Evolutionary conservation across 176 grass and related monocot species (phyloP).

Genomic region (Raddia distichophylla): DNA sequence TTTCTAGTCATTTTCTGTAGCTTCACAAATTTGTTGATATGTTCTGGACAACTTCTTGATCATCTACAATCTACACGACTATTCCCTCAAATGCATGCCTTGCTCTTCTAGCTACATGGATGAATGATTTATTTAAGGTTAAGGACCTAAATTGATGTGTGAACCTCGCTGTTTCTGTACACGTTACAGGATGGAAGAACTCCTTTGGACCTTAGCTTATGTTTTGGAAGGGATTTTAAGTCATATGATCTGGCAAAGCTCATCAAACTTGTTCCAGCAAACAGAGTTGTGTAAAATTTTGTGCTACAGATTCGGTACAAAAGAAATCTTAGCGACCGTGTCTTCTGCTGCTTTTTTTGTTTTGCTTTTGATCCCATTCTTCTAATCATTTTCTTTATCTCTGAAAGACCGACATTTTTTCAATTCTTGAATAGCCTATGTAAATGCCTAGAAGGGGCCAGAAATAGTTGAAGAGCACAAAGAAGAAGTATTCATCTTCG

Average conservation of each 20-base stretch:
- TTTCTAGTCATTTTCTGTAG: constrained; percentile 18
- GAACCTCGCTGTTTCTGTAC: constrained; percentile 12
- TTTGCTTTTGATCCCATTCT: background rate
- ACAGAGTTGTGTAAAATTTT: constrained; percentile 54
- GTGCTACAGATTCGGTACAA: background rate
- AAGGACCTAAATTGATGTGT: background rate
- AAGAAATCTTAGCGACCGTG: background rate
- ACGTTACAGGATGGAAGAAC: constrained; percentile 77
- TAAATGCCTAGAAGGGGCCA: background rate
- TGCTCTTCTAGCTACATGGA: background rate
- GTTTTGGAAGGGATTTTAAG: constrained; percentile 95
- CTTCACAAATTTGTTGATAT: constrained; percentile 1
- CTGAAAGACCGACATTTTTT: too few species aligned
- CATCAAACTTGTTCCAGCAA: constrained; percentile 79
- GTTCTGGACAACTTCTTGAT: background rate
- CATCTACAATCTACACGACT: background rate
- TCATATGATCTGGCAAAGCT: constrained; percentile 94
- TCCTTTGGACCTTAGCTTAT: constrained; percentile 86
- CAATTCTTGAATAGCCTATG: constrained; percentile 1
- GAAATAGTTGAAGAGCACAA: background rate
- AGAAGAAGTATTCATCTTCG: background rate
- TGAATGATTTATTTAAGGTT: background rate
- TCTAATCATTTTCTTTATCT: background rate
- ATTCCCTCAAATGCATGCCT: background rate
- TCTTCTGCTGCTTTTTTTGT: background rate